These are phyloP conservation scores for Yamadazyma spencermartinsiae DNA, from an alignment of 1,139 yeast genomes.

Conservation along the genomic window DNA sequence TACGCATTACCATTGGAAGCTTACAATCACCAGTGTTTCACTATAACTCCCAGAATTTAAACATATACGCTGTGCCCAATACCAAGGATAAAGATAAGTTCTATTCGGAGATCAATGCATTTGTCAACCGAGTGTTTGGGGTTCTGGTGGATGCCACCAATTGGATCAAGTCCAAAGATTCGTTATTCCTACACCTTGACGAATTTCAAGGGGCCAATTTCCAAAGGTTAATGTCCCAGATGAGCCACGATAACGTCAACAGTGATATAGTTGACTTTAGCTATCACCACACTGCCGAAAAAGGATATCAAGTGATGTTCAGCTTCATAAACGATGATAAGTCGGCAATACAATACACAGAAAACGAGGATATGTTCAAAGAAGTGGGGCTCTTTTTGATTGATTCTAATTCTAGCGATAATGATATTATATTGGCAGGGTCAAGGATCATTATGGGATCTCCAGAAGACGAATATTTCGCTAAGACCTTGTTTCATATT, in stretches of 20 bases:
- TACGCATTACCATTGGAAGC: constrained; percentile 26
- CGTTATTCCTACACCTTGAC: constrained; percentile 21
- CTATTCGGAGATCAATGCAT: constrained; percentile 19
- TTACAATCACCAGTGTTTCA: constrained; percentile 23
- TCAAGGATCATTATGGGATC: constrained; percentile 28
- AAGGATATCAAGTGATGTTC: constrained; percentile 16
- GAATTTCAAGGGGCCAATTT: constrained; percentile 5
- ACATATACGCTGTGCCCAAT: constrained; percentile 29
- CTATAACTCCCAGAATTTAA: constrained; percentile 25
- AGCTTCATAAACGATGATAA: constrained; percentile 14
- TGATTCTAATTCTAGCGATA: constrained; percentile 29
- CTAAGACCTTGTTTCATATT: constrained; percentile 43
- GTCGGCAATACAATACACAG: constrained; percentile 8
- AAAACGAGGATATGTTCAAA: constrained; percentile 15
- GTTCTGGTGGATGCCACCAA: constrained; percentile 14
- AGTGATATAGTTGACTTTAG: constrained; percentile 18
- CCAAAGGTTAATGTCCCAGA: constrained; percentile 6
- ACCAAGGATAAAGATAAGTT: constrained; percentile 20
- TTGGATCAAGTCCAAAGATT: constrained; percentile 24
- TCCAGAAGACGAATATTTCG: constrained; percentile 19
- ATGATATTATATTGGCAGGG: constrained; percentile 39
- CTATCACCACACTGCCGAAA: constrained; percentile 8
- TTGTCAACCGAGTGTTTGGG: constrained; percentile 20
- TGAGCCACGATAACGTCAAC: constrained; percentile 6
- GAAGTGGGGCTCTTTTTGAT: constrained; percentile 39